These are phyloP conservation scores for Rozella allomycis DNA, from an alignment of 371 early-diverging fungal species.

Conservation along the genomic window DNA sequence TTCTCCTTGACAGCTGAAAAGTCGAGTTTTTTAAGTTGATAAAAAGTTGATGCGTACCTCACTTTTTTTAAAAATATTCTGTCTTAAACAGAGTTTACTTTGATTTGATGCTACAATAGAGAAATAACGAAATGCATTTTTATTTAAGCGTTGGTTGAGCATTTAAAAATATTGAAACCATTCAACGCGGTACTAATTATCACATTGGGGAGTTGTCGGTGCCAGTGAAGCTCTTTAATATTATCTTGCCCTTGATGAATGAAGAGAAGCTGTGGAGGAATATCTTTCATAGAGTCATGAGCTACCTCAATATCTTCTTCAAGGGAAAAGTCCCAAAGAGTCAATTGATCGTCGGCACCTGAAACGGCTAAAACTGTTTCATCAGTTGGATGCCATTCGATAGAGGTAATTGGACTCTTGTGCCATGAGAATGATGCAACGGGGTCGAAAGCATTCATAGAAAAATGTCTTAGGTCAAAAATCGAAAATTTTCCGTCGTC, in stretches of 20 bases:
- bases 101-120: too few relatives aligned
- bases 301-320: slow-evolving; percentile 70
- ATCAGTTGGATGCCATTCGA: slow-evolving; percentile 90
- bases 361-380: slow-evolving; percentile 74
- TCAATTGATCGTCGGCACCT: slow-evolving; percentile 84
- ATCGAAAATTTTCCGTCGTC: slow-evolving; percentile 82
- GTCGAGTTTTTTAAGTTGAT: too few relatives aligned
- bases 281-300: slow-evolving; percentile 20
- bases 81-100: too few relatives aligned
- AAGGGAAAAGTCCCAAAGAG: slow-evolving; percentile 90
- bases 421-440: slow-evolving; percentile 95
- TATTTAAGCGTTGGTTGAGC: slow-evolving; percentile 1
- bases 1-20: too few relatives aligned
- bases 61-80: too few relatives aligned
- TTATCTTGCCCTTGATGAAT: slow-evolving; percentile 80
- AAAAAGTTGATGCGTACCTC: too few relatives aligned
- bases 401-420: slow-evolving; percentile 67
- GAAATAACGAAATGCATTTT: too few relatives aligned
- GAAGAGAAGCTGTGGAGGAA: slow-evolving; percentile 87
- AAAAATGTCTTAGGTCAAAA: slow-evolving; percentile 79
- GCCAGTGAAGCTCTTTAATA: slow-evolving; percentile 92
- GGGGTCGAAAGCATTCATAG: slow-evolving; percentile 30
- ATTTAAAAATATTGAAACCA: slow-evolving; percentile 90
- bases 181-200: slow-evolving; percentile 61
- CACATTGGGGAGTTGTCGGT: slow-evolving; percentile 70